A percentile compares a stretch with the other conserved stretches of the same genome.
Evolutionary conservation across 2,329 filamentous ascomycete species (phyloP).

Genomic region (Diplodia sapinea): DNA sequence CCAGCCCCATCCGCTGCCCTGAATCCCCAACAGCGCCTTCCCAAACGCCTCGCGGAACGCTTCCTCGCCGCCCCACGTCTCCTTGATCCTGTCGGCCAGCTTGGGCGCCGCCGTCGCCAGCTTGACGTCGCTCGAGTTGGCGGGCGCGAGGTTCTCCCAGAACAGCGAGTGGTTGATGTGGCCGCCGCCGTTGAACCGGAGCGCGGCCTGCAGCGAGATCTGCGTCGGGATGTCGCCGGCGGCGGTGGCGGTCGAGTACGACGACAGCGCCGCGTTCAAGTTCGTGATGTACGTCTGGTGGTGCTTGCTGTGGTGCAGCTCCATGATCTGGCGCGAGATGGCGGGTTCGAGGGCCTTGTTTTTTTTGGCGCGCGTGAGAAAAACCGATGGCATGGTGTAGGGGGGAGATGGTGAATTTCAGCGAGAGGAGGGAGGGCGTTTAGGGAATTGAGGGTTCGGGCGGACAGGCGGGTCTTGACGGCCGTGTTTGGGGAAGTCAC

Average conservation of each 20-base stretch:
- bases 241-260: conserved; percentile 63
- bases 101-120: conserved; percentile 60
- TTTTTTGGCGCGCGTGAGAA: no score
- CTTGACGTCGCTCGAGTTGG: conserved; percentile 63
- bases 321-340: conserved; percentile 81
- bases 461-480: neutral
- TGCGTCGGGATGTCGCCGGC: conserved; percentile 67
- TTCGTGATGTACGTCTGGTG: conserved; percentile 80
- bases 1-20: conserved; percentile 91
- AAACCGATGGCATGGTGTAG: neutral
- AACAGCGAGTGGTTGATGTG: conserved; percentile 94
- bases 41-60: conserved; percentile 71
- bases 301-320: conserved; percentile 79
- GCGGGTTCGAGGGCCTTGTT: conserved; percentile 71
- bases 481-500: neutral
- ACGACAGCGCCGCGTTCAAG: conserved; percentile 70
- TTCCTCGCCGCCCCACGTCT: conserved; percentile 71
- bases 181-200: conserved; percentile 89
- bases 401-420: neutral
- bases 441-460: neutral
- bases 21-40: conserved; percentile 69
- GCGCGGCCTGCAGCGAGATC: conserved; percentile 69
- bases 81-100: conserved; percentile 65
- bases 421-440: no score
- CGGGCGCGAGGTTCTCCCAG: conserved; percentile 80